Percentiles rank a stretch among this genome's conserved stretches.
Conservation (phyloP, 495 filamentous ascomycete genomes). For the Cladorrhinum samala region DNA sequence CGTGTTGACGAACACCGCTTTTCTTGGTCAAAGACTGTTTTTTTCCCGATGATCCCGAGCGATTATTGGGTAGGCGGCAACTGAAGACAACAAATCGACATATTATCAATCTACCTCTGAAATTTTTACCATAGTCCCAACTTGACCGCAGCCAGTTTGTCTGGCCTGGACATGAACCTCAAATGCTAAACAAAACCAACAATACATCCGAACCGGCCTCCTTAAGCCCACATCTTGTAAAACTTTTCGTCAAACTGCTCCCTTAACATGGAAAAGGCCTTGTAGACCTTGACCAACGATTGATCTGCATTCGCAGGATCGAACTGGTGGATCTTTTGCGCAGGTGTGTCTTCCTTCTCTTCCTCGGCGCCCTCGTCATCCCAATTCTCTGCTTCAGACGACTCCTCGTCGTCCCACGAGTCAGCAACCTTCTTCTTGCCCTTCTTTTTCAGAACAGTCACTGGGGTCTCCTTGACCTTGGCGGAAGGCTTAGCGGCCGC, state of each 20-base stretch:
- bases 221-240: constrained; percentile 45
- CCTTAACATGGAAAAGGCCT: constrained; percentile 50
- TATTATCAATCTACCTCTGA: no score
- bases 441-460: constrained; percentile 1
- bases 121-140: no score
- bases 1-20: no score
- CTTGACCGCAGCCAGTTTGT: no score
- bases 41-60: no score
- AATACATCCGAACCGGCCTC: no score
- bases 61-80: no score
- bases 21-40: no score
- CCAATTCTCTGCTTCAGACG: constrained; percentile 5
- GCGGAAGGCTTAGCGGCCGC: not conserved
- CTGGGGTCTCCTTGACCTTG: not conserved
- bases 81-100: no score
- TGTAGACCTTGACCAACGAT: constrained; percentile 51
- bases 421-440: constrained; percentile 23
- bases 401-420: constrained; percentile 28
- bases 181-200: not conserved
- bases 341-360: constrained; percentile 6
- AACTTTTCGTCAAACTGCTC: constrained; percentile 62
- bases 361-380: constrained; percentile 10
- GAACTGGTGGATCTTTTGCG: no score
- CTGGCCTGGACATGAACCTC: no score
- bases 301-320: constrained; percentile 23